A percentile compares a stretch with the other conserved stretches of the same genome.
phyloP scores from a whole-genome alignment of 768 basidiomycete genomes.

The Mycena albidolilacea region DNA sequence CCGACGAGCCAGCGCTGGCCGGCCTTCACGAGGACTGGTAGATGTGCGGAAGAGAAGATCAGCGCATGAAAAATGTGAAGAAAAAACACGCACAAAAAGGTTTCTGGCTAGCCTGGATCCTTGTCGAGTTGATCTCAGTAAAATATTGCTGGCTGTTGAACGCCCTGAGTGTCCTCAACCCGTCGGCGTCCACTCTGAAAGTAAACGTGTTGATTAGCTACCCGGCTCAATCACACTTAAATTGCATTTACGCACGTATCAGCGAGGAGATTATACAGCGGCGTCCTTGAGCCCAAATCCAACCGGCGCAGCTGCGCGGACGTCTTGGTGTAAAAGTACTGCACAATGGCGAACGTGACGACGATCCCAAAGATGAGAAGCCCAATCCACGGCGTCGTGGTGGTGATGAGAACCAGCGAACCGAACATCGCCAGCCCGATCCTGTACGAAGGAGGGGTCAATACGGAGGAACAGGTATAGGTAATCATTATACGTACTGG shows the following conservation, averaged over 20 bases:
- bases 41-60: not conserved
- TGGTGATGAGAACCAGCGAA: conserved; percentile 18
- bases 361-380: conserved; percentile 19
- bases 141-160: conserved; percentile 21
- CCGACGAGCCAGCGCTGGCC: conserved; percentile 23
- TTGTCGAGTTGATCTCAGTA: conserved; percentile 21
- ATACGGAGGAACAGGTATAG: not conserved
- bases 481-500: not conserved
- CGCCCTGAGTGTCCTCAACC: conserved; percentile 16
- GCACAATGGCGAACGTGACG: conserved; percentile 6
- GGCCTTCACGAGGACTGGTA: conserved; percentile 20
- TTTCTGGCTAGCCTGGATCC: conserved; percentile 24
- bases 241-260: conserved; percentile 14
- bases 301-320: conserved; percentile 24
- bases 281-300: conserved; percentile 20
- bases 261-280: conserved; percentile 18
- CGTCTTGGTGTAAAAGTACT: conserved; percentile 26
- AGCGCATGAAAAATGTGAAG: not conserved
- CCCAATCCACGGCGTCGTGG: conserved; percentile 27
- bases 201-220: too few relatives aligned
- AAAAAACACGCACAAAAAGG: conserved; percentile 12
- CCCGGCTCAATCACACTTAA: not conserved
- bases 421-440: conserved; percentile 23
- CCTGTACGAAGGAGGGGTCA: not conserved
- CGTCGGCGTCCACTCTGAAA: conserved; percentile 20